Conservation (phyloP, 352 stramenopile species). For the Globisporangium orthogonon region DNA sequence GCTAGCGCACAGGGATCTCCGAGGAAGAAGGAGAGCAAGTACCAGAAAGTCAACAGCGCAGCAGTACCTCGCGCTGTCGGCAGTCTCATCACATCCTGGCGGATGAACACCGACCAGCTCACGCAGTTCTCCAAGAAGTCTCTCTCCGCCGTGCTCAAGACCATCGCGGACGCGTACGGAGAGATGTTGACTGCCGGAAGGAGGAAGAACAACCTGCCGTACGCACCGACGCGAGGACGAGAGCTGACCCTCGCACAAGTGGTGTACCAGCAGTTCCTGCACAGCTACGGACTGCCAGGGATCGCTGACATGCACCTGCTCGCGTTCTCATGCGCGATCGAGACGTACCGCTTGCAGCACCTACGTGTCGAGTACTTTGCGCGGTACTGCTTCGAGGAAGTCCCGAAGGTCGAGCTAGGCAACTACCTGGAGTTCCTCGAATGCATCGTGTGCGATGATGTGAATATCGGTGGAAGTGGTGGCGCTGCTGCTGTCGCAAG, state of each 20-base stretch:
- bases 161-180: constrained; percentile 68
- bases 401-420: constrained; percentile 33
- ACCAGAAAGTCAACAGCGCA: constrained; percentile 67
- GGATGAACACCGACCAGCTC: constrained; percentile 78
- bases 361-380: constrained; percentile 72
- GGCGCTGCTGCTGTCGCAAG: constrained; percentile 2
- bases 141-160: constrained; percentile 48
- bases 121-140: constrained; percentile 75
- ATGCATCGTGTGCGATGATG: constrained; percentile 58
- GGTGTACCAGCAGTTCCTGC: constrained; percentile 78
- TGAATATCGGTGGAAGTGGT: constrained; percentile 4
- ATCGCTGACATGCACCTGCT: constrained; percentile 82
- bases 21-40: constrained; percentile 48
- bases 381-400: constrained; percentile 73
- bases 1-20: constrained; percentile 9
- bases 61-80: constrained; percentile 57
- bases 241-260: constrained; percentile 58
- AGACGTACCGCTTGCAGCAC: constrained; percentile 58
- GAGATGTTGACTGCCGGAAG: constrained; percentile 58
- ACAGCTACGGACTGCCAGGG: constrained; percentile 65
- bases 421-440: constrained; percentile 78
- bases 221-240: constrained; percentile 15
- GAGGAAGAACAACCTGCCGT: constrained; percentile 23
- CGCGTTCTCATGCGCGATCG: constrained; percentile 62
- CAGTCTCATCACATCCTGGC: constrained; percentile 73